phyloP scores from a whole-genome alignment of 129 eudicot species.

The Sambucus nigra region DNA sequence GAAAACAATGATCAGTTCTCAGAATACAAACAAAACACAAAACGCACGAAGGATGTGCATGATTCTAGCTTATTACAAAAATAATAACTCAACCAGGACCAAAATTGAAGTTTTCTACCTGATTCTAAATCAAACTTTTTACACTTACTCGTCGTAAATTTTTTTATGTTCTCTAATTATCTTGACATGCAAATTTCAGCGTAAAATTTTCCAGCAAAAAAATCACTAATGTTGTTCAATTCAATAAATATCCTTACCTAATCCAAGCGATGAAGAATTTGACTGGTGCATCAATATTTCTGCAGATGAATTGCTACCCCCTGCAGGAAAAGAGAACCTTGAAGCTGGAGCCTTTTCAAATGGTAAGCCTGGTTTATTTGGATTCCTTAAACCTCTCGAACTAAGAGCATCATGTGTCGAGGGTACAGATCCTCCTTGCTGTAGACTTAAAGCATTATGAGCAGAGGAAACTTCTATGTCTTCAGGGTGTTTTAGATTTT shows the following conservation, averaged over 20 bases:
- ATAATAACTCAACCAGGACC: neutral
- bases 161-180: no score
- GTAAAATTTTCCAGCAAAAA: no score
- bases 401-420: constrained; percentile 12
- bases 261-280: constrained; percentile 1
- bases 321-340: constrained; percentile 8
- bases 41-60: neutral
- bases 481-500: constrained; percentile 15
- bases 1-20: neutral
- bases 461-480: constrained; percentile 21
- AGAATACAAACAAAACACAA: neutral
- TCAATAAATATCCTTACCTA: constrained; percentile 1
- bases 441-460: constrained; percentile 14
- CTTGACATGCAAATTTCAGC: no score
- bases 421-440: constrained; percentile 15
- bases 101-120: neutral
- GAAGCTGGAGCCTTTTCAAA: constrained; percentile 14
- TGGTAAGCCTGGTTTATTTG: constrained; percentile 3
- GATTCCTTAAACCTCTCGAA: constrained; percentile 9
- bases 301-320: constrained; percentile 5
- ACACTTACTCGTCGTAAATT: no score
- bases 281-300: constrained; percentile 14
- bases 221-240: no score
- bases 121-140: neutral
- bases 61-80: neutral